Evolutionary conservation across 208 protist species (phyloP).

Genomic region (Wallacemonas sp.): DNA sequence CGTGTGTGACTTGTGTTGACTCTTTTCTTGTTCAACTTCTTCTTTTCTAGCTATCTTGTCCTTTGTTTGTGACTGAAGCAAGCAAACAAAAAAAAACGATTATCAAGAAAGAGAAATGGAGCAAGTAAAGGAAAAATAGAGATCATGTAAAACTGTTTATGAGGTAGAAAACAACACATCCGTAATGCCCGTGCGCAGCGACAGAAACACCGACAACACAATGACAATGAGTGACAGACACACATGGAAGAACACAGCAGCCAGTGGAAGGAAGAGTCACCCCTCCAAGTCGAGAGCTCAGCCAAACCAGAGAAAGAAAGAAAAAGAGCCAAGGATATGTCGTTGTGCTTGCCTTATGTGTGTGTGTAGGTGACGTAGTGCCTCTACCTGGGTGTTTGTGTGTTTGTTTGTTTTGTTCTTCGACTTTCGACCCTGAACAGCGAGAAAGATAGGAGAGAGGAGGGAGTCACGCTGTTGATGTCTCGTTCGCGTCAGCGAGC

Average conservation of each 20-base stretch:
- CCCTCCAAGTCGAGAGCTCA: no score
- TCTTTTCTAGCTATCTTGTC: neutral
- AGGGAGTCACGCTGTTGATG: no score
- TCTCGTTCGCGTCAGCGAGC: constrained; percentile 4
- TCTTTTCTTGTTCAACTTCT: no score
- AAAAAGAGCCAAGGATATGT: neutral
- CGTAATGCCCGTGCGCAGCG: no score
- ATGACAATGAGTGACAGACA: no score
- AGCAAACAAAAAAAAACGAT: neutral
- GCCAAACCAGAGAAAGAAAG: neutral
- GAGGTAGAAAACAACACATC: no score
- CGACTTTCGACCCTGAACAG: neutral
- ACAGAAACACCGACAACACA: no score
- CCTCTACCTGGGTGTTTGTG: neutral
- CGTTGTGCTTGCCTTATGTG: neutral
- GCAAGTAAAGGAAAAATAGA: no score
- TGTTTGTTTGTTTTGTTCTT: neutral
- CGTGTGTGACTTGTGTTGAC: no score
- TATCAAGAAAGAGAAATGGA: neutral
- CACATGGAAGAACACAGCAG: no score
- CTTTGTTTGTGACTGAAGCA: neutral
- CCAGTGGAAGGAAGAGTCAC: no score
- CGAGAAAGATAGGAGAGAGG: neutral
- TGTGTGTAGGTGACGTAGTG: neutral
- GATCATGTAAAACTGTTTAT: no score